Conservation (phyloP, 129 eudicot species). For the Lactuca sativa region DNA sequence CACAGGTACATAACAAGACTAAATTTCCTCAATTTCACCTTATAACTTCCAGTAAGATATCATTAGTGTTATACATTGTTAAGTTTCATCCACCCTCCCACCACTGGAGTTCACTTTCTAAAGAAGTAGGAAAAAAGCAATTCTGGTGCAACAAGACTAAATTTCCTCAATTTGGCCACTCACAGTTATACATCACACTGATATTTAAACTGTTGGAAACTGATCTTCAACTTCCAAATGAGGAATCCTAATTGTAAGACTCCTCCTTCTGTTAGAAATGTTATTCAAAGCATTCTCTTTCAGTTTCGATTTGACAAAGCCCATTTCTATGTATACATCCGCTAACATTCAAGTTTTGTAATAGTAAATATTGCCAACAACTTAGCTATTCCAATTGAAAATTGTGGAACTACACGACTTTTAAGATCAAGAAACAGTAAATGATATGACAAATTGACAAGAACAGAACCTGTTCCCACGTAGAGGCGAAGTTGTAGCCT, state of each 20-base stretch:
- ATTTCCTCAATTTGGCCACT: not conserved
- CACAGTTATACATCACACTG: not conserved
- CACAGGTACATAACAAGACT: not conserved
- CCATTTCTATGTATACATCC: not conserved
- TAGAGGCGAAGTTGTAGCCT: constrained; percentile 84
- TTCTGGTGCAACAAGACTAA: constrained; percentile 3
- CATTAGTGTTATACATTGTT: not conserved
- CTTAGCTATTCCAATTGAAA: not conserved
- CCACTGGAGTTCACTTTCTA: not conserved
- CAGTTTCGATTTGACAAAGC: not conserved
- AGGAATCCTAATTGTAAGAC: not conserved
- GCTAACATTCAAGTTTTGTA: not conserved
- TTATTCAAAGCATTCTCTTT: not conserved
- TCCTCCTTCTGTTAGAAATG: not conserved
- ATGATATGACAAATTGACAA: not conserved
- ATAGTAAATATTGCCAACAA: constrained; percentile 10
- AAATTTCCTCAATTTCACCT: constrained; percentile 2
- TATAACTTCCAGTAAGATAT: constrained; percentile 9
- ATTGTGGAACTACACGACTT: not conserved
- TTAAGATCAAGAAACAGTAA: constrained; percentile 2
- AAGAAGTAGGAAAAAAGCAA: not conserved
- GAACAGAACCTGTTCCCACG: constrained; percentile 82
- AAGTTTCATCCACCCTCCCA: not conserved
- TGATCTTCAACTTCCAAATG: constrained; percentile 8
- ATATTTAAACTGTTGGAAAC: not conserved